Evolutionary conservation across 2,329 filamentous ascomycete genomes (phyloP), one percentile per base, ranked within the genome.

Genomic region (Penicillium sp.): DNA sequence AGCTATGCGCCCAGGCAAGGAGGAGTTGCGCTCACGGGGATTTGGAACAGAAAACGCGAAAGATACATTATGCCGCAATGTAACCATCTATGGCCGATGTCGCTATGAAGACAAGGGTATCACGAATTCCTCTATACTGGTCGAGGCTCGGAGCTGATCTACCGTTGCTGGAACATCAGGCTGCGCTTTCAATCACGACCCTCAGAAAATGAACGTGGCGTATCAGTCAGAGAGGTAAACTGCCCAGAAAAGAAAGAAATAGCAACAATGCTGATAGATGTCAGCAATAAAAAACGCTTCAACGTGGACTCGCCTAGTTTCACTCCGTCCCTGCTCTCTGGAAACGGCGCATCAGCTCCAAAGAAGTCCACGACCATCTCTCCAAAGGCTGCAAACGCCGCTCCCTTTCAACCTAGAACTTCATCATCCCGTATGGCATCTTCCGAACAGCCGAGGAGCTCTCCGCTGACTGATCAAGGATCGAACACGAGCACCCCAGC

Each of bases 271-370:
- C 11, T 12, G n/a, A 31, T 8, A 13, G 13, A 30, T 18, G 11
- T 27, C 17, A 52, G 48, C 40, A 62, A 49, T 48, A 66, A 86
- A 65, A 92, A 88, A 64, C 73, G 83, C 17, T 74, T 98, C 51
- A 98, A 94, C 64, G 92, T 95, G 57, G 92, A 96, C 57, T 96
- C 92, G 6, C 90, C 92, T 9, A 86, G 90, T 32, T 98, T 98
- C 62, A 95, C 87, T 0, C 90, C 90, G 25, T 68, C 77, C 10
- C 36, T 62, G 17, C 42, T 65, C 11, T 57, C 63, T 22, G 54
- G 58, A 20, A 67, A 67, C 36, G 65, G 64, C 23, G 58, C 59
- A 2, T 59, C 58, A 9, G 51, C 53, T 2, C 45, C 58, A 15
- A 87, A 87, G 64, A 84, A 84, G 55, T 75, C 82, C 7, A 82